These are phyloP conservation scores for Vigna angularis DNA, from an alignment of 306 rosid genomes.

Conservation along the genomic window DNA sequence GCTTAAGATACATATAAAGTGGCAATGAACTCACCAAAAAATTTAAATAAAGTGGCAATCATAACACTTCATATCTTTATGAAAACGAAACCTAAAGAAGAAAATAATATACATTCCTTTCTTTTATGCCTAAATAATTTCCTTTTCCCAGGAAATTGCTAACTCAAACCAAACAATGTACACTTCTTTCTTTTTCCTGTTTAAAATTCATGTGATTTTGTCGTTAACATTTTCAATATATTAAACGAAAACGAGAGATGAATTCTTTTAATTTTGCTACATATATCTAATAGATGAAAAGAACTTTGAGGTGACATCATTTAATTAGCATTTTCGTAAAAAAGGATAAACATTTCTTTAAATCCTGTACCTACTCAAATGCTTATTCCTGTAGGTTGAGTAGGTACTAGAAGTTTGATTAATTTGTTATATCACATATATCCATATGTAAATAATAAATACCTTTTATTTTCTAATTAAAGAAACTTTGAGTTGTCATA, in stretches of 20 bases:
- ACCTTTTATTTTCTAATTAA: neutral
- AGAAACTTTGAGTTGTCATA: slow-evolving; percentile 34
- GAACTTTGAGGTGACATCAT: too few relatives aligned
- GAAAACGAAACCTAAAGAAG: neutral
- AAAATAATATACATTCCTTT: slow-evolving; percentile 25
- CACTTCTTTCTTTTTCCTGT: neutral
- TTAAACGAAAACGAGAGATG: neutral
- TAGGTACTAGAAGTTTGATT: neutral
- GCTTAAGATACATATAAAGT: slow-evolving; percentile 45
- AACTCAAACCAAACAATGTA: neutral
- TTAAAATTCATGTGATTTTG: neutral
- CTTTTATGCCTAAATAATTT: slow-evolving; percentile 2
- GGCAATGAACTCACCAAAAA: slow-evolving; percentile 22
- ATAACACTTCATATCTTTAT: neutral
- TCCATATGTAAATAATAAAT: neutral
- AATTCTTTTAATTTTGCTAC: neutral
- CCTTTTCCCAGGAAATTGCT: slow-evolving; percentile 26
- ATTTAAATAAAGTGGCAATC: slow-evolving; percentile 42
- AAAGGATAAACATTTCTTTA: neutral
- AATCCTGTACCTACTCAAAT: neutral
- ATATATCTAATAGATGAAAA: too few relatives aligned
- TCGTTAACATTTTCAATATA: neutral
- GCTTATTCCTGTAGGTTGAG: neutral
- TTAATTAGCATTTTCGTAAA: neutral
- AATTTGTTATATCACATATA: neutral